These are phyloP conservation scores for Podospora australis DNA, from an alignment of 495 filamentous ascomycete species.

Conservation along the genomic window DNA sequence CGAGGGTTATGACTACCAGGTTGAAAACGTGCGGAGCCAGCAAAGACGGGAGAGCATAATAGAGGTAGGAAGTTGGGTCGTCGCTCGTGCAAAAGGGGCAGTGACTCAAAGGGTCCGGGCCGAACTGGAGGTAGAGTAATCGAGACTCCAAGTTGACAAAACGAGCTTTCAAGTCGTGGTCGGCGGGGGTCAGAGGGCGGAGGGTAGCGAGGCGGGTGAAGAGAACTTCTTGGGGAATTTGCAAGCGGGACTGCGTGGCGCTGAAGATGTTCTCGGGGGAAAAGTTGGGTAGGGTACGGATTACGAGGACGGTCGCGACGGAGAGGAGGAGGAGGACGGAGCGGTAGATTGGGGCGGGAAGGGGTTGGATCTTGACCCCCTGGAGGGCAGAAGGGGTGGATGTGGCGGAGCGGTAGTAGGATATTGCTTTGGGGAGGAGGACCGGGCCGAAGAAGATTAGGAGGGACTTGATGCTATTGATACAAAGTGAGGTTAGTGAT, in stretches of 20 bases:
- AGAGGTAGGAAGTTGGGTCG: slow-evolving; percentile 62
- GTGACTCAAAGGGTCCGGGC: slow-evolving; percentile 59
- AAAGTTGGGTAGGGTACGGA: slow-evolving; percentile 62
- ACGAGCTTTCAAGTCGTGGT: slow-evolving; percentile 58
- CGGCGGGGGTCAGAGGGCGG: slow-evolving; percentile 57
- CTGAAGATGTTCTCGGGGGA: slow-evolving; percentile 76
- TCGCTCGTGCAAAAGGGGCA: slow-evolving; percentile 83
- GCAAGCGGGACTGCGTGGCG: slow-evolving; percentile 70
- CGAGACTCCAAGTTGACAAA: slow-evolving; percentile 64
- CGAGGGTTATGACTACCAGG: slow-evolving; percentile 59
- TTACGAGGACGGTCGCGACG: slow-evolving; percentile 47
- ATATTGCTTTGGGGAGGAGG: slow-evolving; percentile 64
- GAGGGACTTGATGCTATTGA: slow-evolving; percentile 63
- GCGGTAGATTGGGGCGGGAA: slow-evolving; percentile 44
- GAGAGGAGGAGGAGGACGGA: slow-evolving; percentile 56
- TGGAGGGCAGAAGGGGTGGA: slow-evolving; percentile 36
- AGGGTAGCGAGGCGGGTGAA: slow-evolving; percentile 67
- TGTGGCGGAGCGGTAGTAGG: slow-evolving; percentile 60
- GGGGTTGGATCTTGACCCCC: slow-evolving; percentile 52
- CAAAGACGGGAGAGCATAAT: slow-evolving; percentile 72
- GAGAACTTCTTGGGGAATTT: slow-evolving; percentile 76
- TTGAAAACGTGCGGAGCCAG: slow-evolving; percentile 73
- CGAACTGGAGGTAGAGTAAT: slow-evolving; percentile 76
- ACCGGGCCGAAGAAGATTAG: slow-evolving; percentile 82
- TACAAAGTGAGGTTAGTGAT: slow-evolving; percentile 3